phyloP scores from a whole-genome alignment of 2,329 filamentous ascomycete genomes.

The Epichloe typhina region DNA sequence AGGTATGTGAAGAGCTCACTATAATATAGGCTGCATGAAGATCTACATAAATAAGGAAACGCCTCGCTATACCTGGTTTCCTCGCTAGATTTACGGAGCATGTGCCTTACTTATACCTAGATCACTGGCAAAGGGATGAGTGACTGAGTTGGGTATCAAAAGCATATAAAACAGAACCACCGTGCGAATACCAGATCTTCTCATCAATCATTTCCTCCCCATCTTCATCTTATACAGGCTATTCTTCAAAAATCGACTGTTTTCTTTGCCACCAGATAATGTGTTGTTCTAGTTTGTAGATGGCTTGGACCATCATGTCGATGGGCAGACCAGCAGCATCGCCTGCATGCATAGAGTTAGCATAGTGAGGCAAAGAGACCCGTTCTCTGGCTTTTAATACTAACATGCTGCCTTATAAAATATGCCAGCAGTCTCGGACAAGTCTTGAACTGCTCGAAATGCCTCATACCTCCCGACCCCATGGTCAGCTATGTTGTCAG shows the following conservation, averaged over 20 bases:
- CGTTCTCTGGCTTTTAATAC: constrained; percentile 1
- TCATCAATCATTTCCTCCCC: not conserved
- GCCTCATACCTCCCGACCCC: constrained; percentile 14
- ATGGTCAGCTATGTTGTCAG: not conserved
- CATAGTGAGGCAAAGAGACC: not conserved
- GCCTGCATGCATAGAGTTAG: constrained; percentile 13
- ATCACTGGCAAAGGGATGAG: too few species aligned
- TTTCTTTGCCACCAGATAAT: constrained; percentile 22
- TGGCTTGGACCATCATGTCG: constrained; percentile 20
- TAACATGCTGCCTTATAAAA: constrained; percentile 23
- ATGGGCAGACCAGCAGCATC: constrained; percentile 21
- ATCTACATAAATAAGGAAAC: too few species aligned
- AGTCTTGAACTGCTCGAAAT: constrained; percentile 18
- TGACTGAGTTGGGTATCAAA: too few species aligned
- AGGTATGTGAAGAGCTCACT: too few species aligned
- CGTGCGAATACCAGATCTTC: not conserved
- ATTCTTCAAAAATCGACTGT: not conserved
- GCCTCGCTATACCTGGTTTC: too few species aligned
- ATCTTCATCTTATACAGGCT: not conserved
- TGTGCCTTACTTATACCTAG: too few species aligned
- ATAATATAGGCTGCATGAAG: too few species aligned
- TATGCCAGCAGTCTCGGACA: constrained; percentile 16
- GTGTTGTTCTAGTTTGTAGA: constrained; percentile 25
- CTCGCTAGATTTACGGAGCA: too few species aligned
- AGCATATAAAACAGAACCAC: too few species aligned